Evolutionary conservation across 441 rosid species (phyloP).

Genomic region (Macaranga tanarius): DNA sequence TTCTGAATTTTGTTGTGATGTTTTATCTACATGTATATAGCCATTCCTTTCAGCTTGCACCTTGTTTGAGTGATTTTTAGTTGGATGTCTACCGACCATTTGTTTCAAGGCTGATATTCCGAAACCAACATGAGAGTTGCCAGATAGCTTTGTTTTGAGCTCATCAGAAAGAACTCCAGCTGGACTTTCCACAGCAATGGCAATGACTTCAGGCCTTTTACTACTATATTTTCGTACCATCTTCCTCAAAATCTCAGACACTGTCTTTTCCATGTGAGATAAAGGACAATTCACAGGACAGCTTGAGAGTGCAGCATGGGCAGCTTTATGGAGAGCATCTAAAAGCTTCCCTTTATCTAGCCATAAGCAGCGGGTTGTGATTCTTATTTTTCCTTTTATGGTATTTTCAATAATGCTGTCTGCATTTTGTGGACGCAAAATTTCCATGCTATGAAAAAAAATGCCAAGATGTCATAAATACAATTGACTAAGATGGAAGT

Average conservation of each 20-base stretch:
- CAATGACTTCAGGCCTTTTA: slow-evolving; percentile 92
- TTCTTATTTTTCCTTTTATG: slow-evolving; percentile 86
- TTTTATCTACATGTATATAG: slow-evolving; percentile 27
- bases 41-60: slow-evolving; percentile 34
- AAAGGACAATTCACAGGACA: slow-evolving; percentile 86
- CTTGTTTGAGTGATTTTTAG: slow-evolving; percentile 38
- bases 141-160: slow-evolving; percentile 55
- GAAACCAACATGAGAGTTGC: slow-evolving; percentile 55
- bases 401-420: slow-evolving; percentile 44
- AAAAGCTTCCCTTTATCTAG: slow-evolving; percentile 93
- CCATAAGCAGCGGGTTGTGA: slow-evolving; percentile 97
- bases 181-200: slow-evolving; percentile 75
- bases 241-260: slow-evolving; percentile 80
- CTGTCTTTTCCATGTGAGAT: slow-evolving; percentile 87
- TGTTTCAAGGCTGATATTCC: slow-evolving; percentile 57
- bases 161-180: slow-evolving; percentile 75
- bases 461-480: slow-evolving; percentile 23
- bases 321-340: slow-evolving; percentile 89
- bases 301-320: slow-evolving; percentile 87
- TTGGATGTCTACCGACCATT: slow-evolving; percentile 40
- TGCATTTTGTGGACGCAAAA: slow-evolving; percentile 61
- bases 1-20: slow-evolving; percentile 29
- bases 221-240: slow-evolving; percentile 93
- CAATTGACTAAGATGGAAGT: not conserved
- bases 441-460: slow-evolving; percentile 75